Evolutionary conservation across 192 early-diverging fungal species (phyloP).

Genomic region (Coemansia sp.): DNA sequence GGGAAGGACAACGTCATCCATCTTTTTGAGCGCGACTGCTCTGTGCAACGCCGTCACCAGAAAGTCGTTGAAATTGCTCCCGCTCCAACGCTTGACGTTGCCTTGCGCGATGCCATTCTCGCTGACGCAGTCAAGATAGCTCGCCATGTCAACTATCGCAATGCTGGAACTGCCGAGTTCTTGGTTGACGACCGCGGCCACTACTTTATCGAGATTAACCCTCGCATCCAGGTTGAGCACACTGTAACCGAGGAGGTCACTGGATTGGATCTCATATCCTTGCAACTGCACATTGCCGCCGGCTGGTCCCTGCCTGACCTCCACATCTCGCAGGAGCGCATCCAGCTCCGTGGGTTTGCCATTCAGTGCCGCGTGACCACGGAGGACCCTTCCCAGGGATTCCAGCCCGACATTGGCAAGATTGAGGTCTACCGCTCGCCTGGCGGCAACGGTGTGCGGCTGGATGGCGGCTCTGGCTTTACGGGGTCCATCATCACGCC

Average conservation of each 20-base stretch:
- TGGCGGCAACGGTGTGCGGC: conserved; percentile 83
- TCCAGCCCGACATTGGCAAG: conserved; percentile 94
- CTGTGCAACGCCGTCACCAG: conserved; percentile 95
- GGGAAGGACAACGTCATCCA: conserved; percentile 84
- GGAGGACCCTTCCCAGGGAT: conserved; percentile 89
- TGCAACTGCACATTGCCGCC: conserved; percentile 94
- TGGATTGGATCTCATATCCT: conserved; percentile 90
- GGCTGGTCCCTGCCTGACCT: conserved; percentile 80
- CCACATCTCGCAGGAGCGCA: conserved; percentile 78
- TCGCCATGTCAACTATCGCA: conserved; percentile 84
- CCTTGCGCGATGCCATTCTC: conserved; percentile 75
- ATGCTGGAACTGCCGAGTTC: conserved; percentile 98
- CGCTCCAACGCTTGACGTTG: conserved; percentile 68
- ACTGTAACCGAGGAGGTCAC: conserved; percentile 97
- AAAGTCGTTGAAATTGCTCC: conserved; percentile 96
- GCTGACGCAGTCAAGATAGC: conserved; percentile 92
- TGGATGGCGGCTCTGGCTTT: conserved; percentile 89
- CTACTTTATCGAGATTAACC: conserved; percentile 99
- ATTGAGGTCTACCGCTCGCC: conserved; percentile 94
- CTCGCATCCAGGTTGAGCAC: conserved; percentile 98
- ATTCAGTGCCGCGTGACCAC: conserved; percentile 98
- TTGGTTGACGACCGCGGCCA: conserved; percentile 86
- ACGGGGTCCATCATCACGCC: conserved; percentile 92
- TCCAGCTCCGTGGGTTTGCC: conserved; percentile 79
- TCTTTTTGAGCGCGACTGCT: conserved; percentile 95